Evolutionary conservation across 495 filamentous ascomycete species (phyloP), one percentile per base, ranked within the genome.

Genomic region (Daldinia vernicosa): DNA sequence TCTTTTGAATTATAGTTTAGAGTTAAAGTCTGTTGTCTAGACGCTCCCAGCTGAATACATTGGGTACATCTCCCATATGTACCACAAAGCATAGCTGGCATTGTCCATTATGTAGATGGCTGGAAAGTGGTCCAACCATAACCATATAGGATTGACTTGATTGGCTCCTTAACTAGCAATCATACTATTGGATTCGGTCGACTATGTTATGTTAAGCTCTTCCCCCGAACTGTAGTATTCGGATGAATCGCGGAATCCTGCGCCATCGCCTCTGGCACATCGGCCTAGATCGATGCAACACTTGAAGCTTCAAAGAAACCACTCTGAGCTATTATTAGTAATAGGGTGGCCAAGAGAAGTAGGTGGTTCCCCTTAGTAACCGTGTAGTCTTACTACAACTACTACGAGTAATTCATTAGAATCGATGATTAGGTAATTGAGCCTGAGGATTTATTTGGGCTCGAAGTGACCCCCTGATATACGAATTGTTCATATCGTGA

Each of bases 181-280:
- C n/a, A 45, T 26, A 6, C 19, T 32, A 14, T 45, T 33, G 26
- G 58, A 43, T 33, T 33, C 30, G 26, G 56, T 3, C 17, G 12
- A 61, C 3, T 24, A 15, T 17, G 12, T 45, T 57, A 57, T 57
- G n/a, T 45, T 52, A 45, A 26, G 60, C 12, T 15, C n/a, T 17
- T 17, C 12, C 40, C 30, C 45, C 54, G 22, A 19, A 32, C 32
- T 47, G 60, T 43, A 52, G 55, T 39, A 2, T 60, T 51, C 6
- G 28, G 35, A 60, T 37, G 50, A 70, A 60, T 60, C 55, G 60
- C 45, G 43, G 11, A 33, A 40, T 53, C n/a, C 43, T 27, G 27
- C 37, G 19, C 27, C 1, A 26, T 69, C n/a, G 15, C 24, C 24
- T 6, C 14, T 53, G 4, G 26, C 19, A 26, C 27, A 45, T 45